phyloP scores from a whole-genome alignment of 2,329 filamentous ascomycete species.

The Apiospora pterosperma region DNA sequence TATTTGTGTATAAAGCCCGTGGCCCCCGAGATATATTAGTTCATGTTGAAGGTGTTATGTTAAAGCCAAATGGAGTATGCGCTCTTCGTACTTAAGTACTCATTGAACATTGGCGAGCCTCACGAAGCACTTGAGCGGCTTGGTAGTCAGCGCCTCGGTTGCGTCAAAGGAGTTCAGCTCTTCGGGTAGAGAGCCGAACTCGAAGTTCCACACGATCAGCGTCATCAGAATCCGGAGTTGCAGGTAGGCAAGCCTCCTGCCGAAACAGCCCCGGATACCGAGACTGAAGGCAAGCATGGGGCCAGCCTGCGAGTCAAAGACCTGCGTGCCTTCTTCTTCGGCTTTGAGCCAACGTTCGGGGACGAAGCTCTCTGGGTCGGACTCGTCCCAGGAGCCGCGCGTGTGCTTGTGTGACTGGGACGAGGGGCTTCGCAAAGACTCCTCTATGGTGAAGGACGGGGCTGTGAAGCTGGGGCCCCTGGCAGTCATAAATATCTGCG shows the following conservation, averaged over 20 bases:
- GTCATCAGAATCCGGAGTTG: conserved; percentile 24
- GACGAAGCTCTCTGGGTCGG: conserved; percentile 3
- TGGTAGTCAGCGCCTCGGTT: conserved; percentile 14
- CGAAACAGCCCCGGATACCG: conserved; percentile 12
- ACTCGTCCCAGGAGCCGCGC: conserved; percentile 8
- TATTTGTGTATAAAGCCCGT: background rate
- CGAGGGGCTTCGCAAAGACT: conserved; percentile 10
- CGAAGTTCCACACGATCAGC: conserved; percentile 26
- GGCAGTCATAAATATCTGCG: background rate
- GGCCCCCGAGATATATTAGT: background rate
- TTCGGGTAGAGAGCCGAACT: conserved; percentile 14
- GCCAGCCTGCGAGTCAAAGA: conserved; percentile 11
- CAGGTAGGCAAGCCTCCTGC: conserved; percentile 21
- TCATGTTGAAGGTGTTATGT: background rate
- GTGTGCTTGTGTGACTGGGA: conserved; percentile 4
- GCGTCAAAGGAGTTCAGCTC: conserved; percentile 17
- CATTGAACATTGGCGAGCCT: conserved; percentile 6
- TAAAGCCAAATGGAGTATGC: background rate
- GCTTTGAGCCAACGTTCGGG: conserved; percentile 12
- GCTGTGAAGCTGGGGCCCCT: conserved; percentile 1
- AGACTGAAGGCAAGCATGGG: conserved; percentile 11
- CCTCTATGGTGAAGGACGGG: conserved; percentile 7
- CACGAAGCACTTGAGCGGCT: conserved; percentile 15
- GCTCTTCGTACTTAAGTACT: background rate
- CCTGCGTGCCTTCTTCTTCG: background rate